Evolutionary conservation across 2,329 filamentous ascomycete species (phyloP).

Genomic region (Pseudogymnoascus sp.): DNA sequence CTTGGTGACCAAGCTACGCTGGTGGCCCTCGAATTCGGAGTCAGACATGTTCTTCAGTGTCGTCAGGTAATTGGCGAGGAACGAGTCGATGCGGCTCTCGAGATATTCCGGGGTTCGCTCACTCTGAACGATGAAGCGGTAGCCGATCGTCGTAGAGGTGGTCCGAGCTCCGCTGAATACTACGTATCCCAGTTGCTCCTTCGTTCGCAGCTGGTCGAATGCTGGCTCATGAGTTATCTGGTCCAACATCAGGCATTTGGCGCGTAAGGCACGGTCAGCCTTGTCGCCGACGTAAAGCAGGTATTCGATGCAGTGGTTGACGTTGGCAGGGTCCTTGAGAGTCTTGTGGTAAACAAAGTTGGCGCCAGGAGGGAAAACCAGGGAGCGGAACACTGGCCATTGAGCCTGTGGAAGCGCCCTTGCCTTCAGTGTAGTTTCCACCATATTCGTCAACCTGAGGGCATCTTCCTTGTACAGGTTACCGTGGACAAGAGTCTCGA

Average conservation of each 20-base stretch:
- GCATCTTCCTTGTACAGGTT: constrained; percentile 95
- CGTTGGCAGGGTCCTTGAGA: constrained; percentile 78
- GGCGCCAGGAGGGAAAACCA: constrained; percentile 70
- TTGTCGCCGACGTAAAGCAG: constrained; percentile 64
- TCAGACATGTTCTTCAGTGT: constrained; percentile 70
- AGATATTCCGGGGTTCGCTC: constrained; percentile 79
- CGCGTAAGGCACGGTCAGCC: constrained; percentile 61
- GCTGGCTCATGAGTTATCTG: constrained; percentile 90
- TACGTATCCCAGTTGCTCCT: constrained; percentile 95
- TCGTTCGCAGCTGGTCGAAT: constrained; percentile 91
- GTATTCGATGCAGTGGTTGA: constrained; percentile 81
- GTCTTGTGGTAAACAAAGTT: constrained; percentile 79
- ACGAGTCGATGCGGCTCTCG: constrained; percentile 79
- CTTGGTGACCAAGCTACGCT: constrained; percentile 80
- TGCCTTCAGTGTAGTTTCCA: constrained; percentile 71
- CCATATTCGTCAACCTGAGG: constrained; percentile 72
- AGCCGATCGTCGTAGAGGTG: constrained; percentile 72
- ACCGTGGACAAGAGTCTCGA: constrained; percentile 83
- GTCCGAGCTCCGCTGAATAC: constrained; percentile 75
- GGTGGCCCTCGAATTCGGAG: constrained; percentile 81
- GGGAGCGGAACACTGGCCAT: constrained; percentile 69
- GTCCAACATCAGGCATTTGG: constrained; percentile 72
- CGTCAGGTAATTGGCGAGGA: constrained; percentile 61
- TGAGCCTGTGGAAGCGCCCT: constrained; percentile 67
- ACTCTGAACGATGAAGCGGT: constrained; percentile 87